Evolutionary conservation across 83 land plant genomes (phyloP).

Genomic region (Larix sibirica): DNA sequence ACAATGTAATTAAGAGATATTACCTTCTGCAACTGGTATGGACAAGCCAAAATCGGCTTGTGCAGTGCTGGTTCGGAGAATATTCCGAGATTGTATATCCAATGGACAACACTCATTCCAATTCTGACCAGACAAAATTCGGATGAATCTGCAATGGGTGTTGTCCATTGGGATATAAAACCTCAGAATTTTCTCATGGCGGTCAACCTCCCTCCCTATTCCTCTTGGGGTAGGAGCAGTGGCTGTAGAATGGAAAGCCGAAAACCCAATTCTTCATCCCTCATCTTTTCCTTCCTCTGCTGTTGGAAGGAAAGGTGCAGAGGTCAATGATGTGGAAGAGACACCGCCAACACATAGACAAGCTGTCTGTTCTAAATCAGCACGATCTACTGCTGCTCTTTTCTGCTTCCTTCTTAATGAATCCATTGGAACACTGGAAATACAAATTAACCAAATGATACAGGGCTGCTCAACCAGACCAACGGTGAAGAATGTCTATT

Average conservation of each 20-base stretch:
- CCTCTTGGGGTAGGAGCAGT: conserved; percentile 25
- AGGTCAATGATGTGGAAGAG: too few relatives aligned
- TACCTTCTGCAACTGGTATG: conserved; percentile 55
- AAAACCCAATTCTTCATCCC: not conserved
- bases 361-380: not conserved
- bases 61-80: conserved; percentile 49
- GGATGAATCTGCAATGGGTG: not conserved
- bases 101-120: too few relatives aligned
- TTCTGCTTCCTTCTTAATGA: conserved; percentile 9
- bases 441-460: not conserved
- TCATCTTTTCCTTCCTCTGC: not conserved
- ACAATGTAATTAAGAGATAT: not conserved
- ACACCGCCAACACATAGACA: too few relatives aligned
- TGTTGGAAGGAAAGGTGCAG: not conserved
- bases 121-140: conserved; percentile 56
- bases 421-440: not conserved
- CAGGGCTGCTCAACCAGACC: not conserved
- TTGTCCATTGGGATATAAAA: too few relatives aligned
- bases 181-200: too few relatives aligned
- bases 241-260: not conserved
- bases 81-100: not conserved
- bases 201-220: conserved; percentile 55
- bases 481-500: not conserved
- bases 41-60: conserved; percentile 73
- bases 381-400: too few relatives aligned